Evolutionary conservation across 768 basidiomycete genomes (phyloP).

Genomic region (Dictyophora rubrovolvata): DNA sequence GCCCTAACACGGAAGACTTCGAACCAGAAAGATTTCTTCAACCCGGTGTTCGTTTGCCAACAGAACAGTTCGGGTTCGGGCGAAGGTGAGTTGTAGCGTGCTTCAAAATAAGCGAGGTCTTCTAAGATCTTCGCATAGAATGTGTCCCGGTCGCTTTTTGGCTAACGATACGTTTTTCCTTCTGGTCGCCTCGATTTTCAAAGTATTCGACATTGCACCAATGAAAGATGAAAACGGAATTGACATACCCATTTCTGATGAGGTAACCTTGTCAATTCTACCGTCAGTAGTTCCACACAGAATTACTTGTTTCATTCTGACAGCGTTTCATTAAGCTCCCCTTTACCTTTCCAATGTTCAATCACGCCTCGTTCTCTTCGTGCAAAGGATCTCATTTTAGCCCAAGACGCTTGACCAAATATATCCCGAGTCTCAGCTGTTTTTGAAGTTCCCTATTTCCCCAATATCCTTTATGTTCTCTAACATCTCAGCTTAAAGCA

Average conservation of each 20-base stretch:
- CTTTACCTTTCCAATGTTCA: conserved; percentile 20
- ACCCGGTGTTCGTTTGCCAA: conserved; percentile 16
- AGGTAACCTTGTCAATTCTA: not conserved
- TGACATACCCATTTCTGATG: not conserved
- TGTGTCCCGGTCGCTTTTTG: conserved; percentile 2
- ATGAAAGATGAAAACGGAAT: conserved; percentile 8
- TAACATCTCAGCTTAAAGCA: too few relatives aligned
- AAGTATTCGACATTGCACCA: conserved; percentile 8
- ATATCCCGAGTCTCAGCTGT: too few relatives aligned
- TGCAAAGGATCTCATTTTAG: conserved; percentile 15
- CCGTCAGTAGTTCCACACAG: not conserved
- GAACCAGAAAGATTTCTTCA: conserved; percentile 27
- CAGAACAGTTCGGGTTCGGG: conserved; percentile 29
- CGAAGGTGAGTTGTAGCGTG: conserved; percentile 15
- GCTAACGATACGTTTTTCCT: conserved; percentile 4
- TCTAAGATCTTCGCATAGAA: not conserved
- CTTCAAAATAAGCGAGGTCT: too few relatives aligned
- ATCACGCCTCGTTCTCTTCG: conserved; percentile 23
- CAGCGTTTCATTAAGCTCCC: conserved; percentile 18
- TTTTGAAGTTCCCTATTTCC: too few relatives aligned
- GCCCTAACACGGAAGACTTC: conserved; percentile 24
- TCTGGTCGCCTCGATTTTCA: conserved; percentile 10
- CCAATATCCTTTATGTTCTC: too few relatives aligned
- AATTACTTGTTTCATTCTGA: not conserved
- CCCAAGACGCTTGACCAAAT: too few relatives aligned